A percentile compares a stretch with the other conserved stretches of the same genome.
phyloP scores from a whole-genome alignment of 1,284 basidiomycete species.

The Austroboletus niveus region DNA sequence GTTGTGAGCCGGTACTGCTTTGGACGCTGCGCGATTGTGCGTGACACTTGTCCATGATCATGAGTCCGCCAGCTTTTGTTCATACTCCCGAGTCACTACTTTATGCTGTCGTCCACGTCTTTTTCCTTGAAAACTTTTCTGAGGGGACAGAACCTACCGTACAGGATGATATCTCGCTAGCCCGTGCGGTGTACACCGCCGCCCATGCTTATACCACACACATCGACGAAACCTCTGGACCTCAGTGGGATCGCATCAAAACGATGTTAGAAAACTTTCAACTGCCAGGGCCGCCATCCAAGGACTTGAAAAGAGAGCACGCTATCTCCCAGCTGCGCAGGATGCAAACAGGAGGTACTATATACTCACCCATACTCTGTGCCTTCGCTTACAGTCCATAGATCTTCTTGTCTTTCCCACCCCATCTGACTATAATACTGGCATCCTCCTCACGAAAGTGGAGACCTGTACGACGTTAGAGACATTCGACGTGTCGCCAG shows the following conservation, averaged over 20 bases:
- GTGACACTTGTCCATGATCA: too few species aligned
- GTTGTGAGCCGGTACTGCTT: too few species aligned
- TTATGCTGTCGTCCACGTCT: neutral
- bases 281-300: neutral
- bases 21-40: too few species aligned
- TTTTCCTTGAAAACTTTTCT: neutral
- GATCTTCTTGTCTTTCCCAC: neutral
- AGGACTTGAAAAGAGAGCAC: neutral
- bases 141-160: neutral
- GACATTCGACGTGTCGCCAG: neutral
- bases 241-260: conserved; percentile 2
- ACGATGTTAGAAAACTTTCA: conserved; percentile 1
- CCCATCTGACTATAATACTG: neutral
- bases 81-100: neutral
- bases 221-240: neutral
- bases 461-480: neutral
- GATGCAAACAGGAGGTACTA: too few species aligned
- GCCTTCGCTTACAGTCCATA: neutral
- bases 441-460: neutral
- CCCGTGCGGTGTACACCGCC: neutral
- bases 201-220: conserved; percentile 2
- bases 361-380: neutral
- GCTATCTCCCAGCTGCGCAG: neutral
- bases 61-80: too few species aligned
- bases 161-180: neutral